Base-by-base conservation (phyloP, 2,329 filamentous ascomycete genomes). In the Aspergillus sp. region DNA sequence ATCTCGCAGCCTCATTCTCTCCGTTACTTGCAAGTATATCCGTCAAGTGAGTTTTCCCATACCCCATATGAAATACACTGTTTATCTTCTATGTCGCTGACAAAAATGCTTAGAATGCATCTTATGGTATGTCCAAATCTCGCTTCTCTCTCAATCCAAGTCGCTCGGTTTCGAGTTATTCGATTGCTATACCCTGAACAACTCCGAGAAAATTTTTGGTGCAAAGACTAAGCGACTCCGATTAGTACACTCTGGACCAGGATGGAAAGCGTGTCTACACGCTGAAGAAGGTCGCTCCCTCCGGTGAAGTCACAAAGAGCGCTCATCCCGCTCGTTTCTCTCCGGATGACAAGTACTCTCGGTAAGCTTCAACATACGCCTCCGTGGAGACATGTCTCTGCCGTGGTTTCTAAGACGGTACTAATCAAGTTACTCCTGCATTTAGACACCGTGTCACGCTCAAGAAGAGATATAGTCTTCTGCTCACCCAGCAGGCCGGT, bases 261-360 rank as follows among this genome's bases (percentile, higher is more conserved):
- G 80, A 84, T 61, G 93, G 93, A 83, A 93, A 91, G 82, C 91
- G 93, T 76, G 80, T 89, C 70, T 99, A 98, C 84, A 98, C 95
- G 48, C 86, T 98, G 65, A 93, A 97, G 81, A 97, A 98, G 82
- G 86, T 67, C 51, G 46, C 52, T 37, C 69, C 81, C 61, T 83
- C 87, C 68, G 89, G 90, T 72, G 86, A 92, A 73, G 91, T 97
- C 72, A 96, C 93, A 76, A 96, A 96, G 84, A 95, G 90, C 54
- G 95, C 95, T 56, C 93, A 98, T 80, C 93, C 95, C 47, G 95
- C 95, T 44, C 86, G 95, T 67, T 99, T 98, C 83, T 96, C 91
- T 47, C 95, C 95, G 63, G 95, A 99, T 79, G 95, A 99, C 84
- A 96, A 97, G 84, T 98, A 96, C 85, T 96, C 92, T 71, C 82